These are phyloP conservation scores for Tulasnella sp. DNA, from an alignment of 768 basidiomycete species.

Conservation along the genomic window DNA sequence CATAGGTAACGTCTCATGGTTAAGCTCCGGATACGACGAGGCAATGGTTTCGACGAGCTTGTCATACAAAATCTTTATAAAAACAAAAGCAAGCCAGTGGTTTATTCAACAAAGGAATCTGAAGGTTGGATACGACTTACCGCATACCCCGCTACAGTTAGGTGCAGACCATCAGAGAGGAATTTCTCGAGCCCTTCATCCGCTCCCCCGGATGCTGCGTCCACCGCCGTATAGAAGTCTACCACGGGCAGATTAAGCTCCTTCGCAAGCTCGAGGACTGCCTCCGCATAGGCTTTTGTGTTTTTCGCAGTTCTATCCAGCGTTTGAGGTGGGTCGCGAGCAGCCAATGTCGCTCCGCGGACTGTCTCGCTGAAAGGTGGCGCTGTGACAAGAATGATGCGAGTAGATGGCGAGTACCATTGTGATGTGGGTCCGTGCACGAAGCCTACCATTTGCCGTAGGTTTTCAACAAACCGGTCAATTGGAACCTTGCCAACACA, in stretches of 20 bases:
- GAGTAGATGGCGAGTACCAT: slow-evolving; percentile 59
- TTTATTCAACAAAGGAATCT: neutral
- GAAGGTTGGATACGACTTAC: slow-evolving; percentile 33
- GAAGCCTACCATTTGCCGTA: slow-evolving; percentile 49
- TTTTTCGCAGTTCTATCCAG: slow-evolving; percentile 52
- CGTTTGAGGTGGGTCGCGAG: slow-evolving; percentile 38
- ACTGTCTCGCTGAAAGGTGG: slow-evolving; percentile 67
- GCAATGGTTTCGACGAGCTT: slow-evolving; percentile 46
- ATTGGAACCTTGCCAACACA: slow-evolving; percentile 33
- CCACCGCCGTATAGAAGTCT: slow-evolving; percentile 67
- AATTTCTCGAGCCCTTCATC: slow-evolving; percentile 42
- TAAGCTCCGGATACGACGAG: slow-evolving; percentile 52
- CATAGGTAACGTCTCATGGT: slow-evolving; percentile 47
- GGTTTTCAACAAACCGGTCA: slow-evolving; percentile 49
- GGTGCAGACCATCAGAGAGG: slow-evolving; percentile 69
- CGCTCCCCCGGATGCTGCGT: slow-evolving; percentile 55
- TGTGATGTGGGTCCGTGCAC: slow-evolving; percentile 50
- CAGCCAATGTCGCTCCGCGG: slow-evolving; percentile 39
- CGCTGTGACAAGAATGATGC: slow-evolving; percentile 71
- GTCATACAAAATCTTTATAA: slow-evolving; percentile 51
- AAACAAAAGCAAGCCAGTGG: neutral
- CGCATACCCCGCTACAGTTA: slow-evolving; percentile 61
- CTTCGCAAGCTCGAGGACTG: slow-evolving; percentile 48
- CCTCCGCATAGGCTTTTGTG: slow-evolving; percentile 60
- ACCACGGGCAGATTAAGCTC: slow-evolving; percentile 48